Percentiles rank a stretch among this genome's conserved stretches.
Conservation (phyloP, 371 early-diverging fungal species). For the Mycotypha africana region DNA sequence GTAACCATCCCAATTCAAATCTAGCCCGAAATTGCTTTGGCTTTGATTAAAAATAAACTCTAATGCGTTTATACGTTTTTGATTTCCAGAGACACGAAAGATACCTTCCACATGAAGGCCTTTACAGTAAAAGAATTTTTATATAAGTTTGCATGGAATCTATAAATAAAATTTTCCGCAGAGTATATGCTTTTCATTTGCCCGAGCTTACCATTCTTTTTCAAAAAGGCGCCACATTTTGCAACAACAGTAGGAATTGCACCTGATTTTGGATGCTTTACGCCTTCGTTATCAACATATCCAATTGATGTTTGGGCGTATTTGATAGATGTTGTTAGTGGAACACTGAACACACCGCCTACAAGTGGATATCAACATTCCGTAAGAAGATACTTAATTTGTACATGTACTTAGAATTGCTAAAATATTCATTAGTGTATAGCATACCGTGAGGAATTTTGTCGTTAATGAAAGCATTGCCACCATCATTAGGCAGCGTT, state of each 20-base stretch:
- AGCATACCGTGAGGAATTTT: constrained; percentile 10
- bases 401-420: too few relatives aligned
- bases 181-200: too few relatives aligned
- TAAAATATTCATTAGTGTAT: background rate
- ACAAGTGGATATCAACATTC: too few relatives aligned
- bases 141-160: background rate
- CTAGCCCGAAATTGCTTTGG: constrained; percentile 43
- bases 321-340: constrained; percentile 18
- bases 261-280: constrained; percentile 25
- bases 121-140: constrained; percentile 2
- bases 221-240: constrained; percentile 44
- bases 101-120: constrained; percentile 22
- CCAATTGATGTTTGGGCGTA: constrained; percentile 26
- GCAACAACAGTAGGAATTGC: constrained; percentile 47
- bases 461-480: constrained; percentile 6
- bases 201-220: constrained; percentile 43
- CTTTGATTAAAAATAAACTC: constrained; percentile 48
- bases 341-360: constrained; percentile 26
- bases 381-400: background rate
- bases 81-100: constrained; percentile 29
- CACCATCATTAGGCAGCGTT: constrained; percentile 11
- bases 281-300: constrained; percentile 26
- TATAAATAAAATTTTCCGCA: background rate
- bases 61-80: constrained; percentile 46
- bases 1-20: constrained; percentile 48